These are phyloP conservation scores for Schwanniomyces yamadae DNA, from an alignment of 805 yeast species.

Conservation along the genomic window DNA sequence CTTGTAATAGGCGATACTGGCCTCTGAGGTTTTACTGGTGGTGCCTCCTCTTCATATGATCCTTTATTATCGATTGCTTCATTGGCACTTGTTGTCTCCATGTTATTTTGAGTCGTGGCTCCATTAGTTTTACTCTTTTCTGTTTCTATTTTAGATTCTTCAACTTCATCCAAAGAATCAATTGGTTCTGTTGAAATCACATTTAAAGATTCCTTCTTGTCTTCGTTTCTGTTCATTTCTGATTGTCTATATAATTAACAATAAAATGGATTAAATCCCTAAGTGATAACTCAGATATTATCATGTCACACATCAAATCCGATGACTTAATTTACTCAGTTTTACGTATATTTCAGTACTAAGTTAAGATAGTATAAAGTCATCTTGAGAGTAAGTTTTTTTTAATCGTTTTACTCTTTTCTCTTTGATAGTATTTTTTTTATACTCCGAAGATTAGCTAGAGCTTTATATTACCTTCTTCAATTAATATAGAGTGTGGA, in stretches of 20 bases:
- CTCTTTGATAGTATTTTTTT: conserved; percentile 25
- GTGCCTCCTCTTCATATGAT: conserved; percentile 14
- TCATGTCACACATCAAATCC: no score
- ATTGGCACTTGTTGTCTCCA: conserved; percentile 6
- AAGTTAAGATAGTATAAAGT: neutral
- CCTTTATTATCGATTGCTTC: conserved; percentile 2
- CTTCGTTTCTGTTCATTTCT: conserved; percentile 5
- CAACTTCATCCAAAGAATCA: conserved; percentile 18
- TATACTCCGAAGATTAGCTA: conserved; percentile 37
- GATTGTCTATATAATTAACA: neutral
- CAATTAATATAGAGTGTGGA: conserved; percentile 43
- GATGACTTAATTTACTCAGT: neutral
- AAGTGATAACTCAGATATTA: neutral
- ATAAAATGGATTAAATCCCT: neutral
- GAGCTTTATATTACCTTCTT: conserved; percentile 35
- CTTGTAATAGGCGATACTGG: conserved; percentile 61
- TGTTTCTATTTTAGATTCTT: conserved; percentile 1
- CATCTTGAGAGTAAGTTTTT: neutral
- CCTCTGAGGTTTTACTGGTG: conserved; percentile 47
- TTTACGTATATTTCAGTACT: neutral
- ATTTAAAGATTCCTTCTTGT: conserved; percentile 22
- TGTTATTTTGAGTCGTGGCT: neutral
- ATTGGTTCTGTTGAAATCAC: conserved; percentile 37
- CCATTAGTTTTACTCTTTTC: conserved; percentile 4
- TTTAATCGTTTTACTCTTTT: conserved; percentile 8